Percentiles rank a stretch among this genome's conserved stretches.
Evolutionary conservation across 306 rosid species (phyloP).

Genomic region (Pachyrhizus erosus): DNA sequence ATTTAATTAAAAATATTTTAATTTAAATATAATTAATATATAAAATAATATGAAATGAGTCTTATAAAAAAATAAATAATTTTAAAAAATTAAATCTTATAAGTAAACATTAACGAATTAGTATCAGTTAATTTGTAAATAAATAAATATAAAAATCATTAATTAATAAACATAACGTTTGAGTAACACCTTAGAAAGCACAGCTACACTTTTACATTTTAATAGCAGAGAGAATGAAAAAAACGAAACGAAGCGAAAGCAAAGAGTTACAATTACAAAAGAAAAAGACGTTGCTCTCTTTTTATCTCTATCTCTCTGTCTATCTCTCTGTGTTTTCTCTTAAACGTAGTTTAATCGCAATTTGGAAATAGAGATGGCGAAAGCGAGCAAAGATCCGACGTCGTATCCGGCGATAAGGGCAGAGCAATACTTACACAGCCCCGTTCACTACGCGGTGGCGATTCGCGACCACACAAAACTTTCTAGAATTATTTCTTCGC

Average conservation of each 20-base stretch:
- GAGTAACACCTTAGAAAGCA: neutral
- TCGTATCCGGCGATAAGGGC: constrained; percentile 63
- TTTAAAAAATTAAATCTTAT: too few relatives aligned
- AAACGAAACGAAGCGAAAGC: neutral
- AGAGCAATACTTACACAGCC: constrained; percentile 71
- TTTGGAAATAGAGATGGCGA: constrained; percentile 57
- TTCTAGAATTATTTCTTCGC: constrained; percentile 62
- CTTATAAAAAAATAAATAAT: too few relatives aligned
- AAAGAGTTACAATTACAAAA: neutral
- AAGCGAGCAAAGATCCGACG: constrained; percentile 48
- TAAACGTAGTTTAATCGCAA: neutral
- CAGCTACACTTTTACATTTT: neutral
- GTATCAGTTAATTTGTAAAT: too few relatives aligned
- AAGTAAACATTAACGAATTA: too few relatives aligned
- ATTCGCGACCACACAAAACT: constrained; percentile 62
- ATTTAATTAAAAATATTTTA: too few relatives aligned
- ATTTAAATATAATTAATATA: too few relatives aligned
- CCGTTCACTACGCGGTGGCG: constrained; percentile 84
- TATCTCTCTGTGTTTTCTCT: neutral
- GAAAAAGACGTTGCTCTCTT: neutral
- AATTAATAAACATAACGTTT: neutral
- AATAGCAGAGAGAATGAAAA: neutral
- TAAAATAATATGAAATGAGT: too few relatives aligned
- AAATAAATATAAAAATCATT: neutral
- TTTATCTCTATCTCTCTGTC: too few relatives aligned